Base-by-base conservation (phyloP, 1,139 yeast species). In the Yamadazyma sp. region DNA sequence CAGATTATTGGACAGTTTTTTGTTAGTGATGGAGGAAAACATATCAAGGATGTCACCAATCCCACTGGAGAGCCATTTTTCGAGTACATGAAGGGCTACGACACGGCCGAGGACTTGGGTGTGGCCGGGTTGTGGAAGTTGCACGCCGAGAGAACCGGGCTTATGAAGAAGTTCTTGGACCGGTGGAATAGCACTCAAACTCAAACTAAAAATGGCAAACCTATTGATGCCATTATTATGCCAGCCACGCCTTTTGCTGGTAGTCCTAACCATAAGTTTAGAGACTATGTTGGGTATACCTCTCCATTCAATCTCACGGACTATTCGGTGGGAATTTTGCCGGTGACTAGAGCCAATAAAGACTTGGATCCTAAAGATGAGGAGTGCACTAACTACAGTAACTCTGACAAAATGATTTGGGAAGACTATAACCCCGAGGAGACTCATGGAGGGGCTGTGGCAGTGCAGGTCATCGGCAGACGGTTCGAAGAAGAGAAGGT, bases 401-500 rank as follows among this genome's bases (percentile, higher is more conserved):
- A 40, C 1, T 45, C 52, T 6, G 62, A 57, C 39, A 43, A 41
- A 21, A 45, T 46, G 31, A 46, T 55, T 13, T 56, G 58, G 58
- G 42, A 46, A 12, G 62, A 67, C 46, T 83, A 82, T 57, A 67
- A 80, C 45, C 78, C 86, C 2, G 70, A 63, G 37, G 71, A 75
- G 45, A 68, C 73, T 58, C 74, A 79, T 44, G 82, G 83, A 0
- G 77, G 82, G 49, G 87, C 88, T 1, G 83, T 82, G 7, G 77
- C 82, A 15, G 67, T 82, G 17, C 89, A 83, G 59, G 62, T 83
- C 5, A 75, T 81, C 9, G 78, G 83, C 6, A 68, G 67, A 42
- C 66, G 80, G 38, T 69, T 73, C 37, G 76, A 78, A 48, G 90
- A 83, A 48, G 90, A 83, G 54, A 78, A 76, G 50, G 80, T 75